Conservation (phyloP, 768 basidiomycete species). For the Boletus tylopilopsis region DNA sequence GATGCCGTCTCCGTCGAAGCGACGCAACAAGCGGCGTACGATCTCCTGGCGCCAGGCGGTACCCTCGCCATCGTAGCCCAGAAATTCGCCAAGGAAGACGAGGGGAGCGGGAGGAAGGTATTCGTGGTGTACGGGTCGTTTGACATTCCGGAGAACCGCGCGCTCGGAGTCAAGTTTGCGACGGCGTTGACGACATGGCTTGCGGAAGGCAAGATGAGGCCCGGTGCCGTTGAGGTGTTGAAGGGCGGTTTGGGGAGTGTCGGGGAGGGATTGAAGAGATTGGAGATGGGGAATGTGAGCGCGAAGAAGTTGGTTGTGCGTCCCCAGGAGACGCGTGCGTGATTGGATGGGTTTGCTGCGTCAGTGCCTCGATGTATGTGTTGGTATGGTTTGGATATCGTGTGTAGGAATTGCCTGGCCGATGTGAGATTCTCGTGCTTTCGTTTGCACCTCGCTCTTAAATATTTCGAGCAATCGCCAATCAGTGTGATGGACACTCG, state of each 20-base stretch:
- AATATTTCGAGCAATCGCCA: too few relatives aligned
- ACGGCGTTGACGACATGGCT: conserved; percentile 15
- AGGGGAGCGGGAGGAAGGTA: not conserved
- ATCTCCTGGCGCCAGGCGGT: conserved; percentile 30
- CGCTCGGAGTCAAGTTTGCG: conserved; percentile 13
- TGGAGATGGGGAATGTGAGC: conserved; percentile 32
- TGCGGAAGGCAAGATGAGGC: conserved; percentile 26
- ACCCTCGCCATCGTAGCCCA: conserved; percentile 16
- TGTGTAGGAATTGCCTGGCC: not conserved
- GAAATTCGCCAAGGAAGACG: not conserved
- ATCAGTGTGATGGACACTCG: too few relatives aligned
- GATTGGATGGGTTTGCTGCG: not conserved
- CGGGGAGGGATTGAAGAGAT: conserved; percentile 25
- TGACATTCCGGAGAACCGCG: conserved; percentile 1
- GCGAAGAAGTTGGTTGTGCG: conserved; percentile 38
- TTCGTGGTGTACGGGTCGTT: conserved; percentile 8
- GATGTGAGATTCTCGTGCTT: not conserved
- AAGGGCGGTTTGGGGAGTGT: conserved; percentile 35
- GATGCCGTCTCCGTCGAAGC: conserved; percentile 29
- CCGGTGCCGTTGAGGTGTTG: conserved; percentile 36
- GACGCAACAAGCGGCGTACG: conserved; percentile 30
- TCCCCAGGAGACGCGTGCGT: conserved; percentile 9
- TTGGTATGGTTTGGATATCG: not conserved
- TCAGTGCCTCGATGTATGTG: not conserved
- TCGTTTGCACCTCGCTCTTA: too few relatives aligned